phyloP scores from a whole-genome alignment of 2,329 filamentous ascomycete species.

The Zalaria obscura region DNA sequence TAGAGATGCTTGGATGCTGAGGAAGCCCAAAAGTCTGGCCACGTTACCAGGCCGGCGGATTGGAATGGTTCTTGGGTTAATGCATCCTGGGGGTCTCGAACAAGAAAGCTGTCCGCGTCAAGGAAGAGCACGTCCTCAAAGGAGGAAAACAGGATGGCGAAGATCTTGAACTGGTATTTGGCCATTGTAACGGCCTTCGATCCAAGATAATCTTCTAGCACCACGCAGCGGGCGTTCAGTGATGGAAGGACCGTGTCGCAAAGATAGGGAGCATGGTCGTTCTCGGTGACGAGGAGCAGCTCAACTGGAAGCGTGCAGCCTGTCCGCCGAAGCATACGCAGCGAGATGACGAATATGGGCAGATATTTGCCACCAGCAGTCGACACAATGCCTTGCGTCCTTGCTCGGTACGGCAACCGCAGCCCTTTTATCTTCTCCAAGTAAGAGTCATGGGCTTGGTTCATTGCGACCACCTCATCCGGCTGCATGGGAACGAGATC shows the following conservation, averaged over 20 bases:
- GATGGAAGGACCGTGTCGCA: conserved; percentile 29
- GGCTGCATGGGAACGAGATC: conserved; percentile 1
- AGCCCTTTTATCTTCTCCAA: background rate
- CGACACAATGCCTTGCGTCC: conserved; percentile 2
- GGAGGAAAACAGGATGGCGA: conserved; percentile 35
- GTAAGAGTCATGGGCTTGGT: conserved; percentile 1
- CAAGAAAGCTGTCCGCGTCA: conserved; percentile 33
- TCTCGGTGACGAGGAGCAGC: conserved; percentile 27
- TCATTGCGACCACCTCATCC: background rate
- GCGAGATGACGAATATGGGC: conserved; percentile 3
- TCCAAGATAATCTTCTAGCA: conserved; percentile 28
- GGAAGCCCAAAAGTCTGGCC: conserved; percentile 33
- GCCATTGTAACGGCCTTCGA: conserved; percentile 16
- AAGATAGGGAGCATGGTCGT: conserved; percentile 27
- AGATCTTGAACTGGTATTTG: conserved; percentile 33
- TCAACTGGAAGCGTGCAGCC: conserved; percentile 31
- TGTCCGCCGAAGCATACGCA: conserved; percentile 26
- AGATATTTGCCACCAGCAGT: conserved; percentile 3
- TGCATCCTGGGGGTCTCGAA: conserved; percentile 24
- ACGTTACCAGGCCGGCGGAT: conserved; percentile 27
- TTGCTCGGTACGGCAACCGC: background rate
- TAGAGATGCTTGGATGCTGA: conserved; percentile 25
- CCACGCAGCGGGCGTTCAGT: conserved; percentile 27
- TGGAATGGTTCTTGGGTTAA: conserved; percentile 28
- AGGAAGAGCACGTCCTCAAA: conserved; percentile 36